These are phyloP conservation scores for Aureobasidium musti DNA, from an alignment of 2,329 filamentous ascomycete species.

Conservation along the genomic window DNA sequence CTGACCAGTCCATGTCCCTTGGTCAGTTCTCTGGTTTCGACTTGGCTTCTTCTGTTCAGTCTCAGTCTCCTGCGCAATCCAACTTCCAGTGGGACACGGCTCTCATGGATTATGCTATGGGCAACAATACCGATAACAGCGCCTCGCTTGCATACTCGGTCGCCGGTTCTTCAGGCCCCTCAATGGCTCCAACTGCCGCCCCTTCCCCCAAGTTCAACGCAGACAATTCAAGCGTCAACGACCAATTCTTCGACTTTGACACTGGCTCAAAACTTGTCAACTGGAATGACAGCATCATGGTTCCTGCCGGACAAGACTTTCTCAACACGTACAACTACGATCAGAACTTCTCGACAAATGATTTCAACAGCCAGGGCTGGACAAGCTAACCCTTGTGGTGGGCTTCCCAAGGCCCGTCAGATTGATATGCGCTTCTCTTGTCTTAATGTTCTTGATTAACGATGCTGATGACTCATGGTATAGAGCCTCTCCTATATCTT, in stretches of 20 bases:
- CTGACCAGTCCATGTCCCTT: constrained; percentile 30
- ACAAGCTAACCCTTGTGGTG: constrained; percentile 31
- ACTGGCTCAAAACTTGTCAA: constrained; percentile 32
- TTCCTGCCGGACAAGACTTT: constrained; percentile 39
- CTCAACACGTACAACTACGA: constrained; percentile 37
- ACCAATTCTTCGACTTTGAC: constrained; percentile 34
- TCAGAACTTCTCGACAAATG: constrained; percentile 37
- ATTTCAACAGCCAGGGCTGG: constrained; percentile 32
- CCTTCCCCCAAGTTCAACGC: constrained; percentile 34
- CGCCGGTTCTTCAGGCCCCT: constrained; percentile 7
- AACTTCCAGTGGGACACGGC: constrained; percentile 28
- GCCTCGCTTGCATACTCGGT: constrained; percentile 17
- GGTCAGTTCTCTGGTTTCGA: constrained; percentile 28
- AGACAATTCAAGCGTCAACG: constrained; percentile 33
- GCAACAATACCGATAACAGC: constrained; percentile 15
- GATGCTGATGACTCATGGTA: constrained; percentile 27
- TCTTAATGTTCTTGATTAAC: constrained; percentile 20
- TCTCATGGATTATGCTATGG: constrained; percentile 26
- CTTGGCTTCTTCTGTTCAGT: constrained; percentile 17
- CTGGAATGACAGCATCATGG: constrained; percentile 41
- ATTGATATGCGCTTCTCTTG: constrained; percentile 2
- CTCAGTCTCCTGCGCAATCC: constrained; percentile 12
- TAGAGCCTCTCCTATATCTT: constrained; percentile 25
- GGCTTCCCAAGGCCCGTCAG: neutral
- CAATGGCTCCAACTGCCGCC: constrained; percentile 27